A percentile compares a stretch with the other conserved stretches of the same genome.
Conservation (phyloP, 495 filamentous ascomycete species). For the Oleoguttula mirabilis region DNA sequence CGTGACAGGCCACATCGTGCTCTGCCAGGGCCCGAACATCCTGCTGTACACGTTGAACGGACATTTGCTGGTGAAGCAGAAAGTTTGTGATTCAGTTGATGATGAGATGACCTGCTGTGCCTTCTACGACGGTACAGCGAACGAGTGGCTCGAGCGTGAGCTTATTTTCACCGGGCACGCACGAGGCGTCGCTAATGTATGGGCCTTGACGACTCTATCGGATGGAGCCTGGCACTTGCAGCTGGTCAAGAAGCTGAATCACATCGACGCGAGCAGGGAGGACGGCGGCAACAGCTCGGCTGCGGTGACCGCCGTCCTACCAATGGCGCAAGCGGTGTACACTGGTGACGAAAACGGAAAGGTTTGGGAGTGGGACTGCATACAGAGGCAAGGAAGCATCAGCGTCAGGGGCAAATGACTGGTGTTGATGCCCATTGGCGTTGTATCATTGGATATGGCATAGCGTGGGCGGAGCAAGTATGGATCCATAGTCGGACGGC, state of each 20-base stretch:
- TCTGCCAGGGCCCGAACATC: slow-evolving; percentile 63
- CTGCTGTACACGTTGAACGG: slow-evolving; percentile 85
- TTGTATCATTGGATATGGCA: too few relatives aligned
- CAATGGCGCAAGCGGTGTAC: slow-evolving; percentile 74
- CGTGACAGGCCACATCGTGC: slow-evolving; percentile 72
- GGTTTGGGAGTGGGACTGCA: slow-evolving; percentile 85
- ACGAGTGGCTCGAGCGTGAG: slow-evolving; percentile 83
- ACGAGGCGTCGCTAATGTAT: slow-evolving; percentile 66
- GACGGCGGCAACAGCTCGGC: slow-evolving; percentile 63
- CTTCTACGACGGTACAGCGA: slow-evolving; percentile 84
- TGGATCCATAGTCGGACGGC: too few relatives aligned
- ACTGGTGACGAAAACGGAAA: slow-evolving; percentile 83
- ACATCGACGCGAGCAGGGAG: slow-evolving; percentile 61
- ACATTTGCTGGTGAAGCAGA: slow-evolving; percentile 63
- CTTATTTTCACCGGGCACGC: slow-evolving; percentile 81
- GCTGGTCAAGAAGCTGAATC: slow-evolving; percentile 67
- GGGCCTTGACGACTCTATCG: slow-evolving; percentile 13
- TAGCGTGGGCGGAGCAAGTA: too few relatives aligned
- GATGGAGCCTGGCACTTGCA: slow-evolving; percentile 46
- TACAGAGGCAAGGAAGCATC: slow-evolving; percentile 35
- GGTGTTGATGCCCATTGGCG: too few relatives aligned
- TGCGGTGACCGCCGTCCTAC: slow-evolving; percentile 78
- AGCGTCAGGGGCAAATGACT: slow-evolving; percentile 10
- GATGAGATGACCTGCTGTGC: slow-evolving; percentile 71
- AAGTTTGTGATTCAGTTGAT: slow-evolving; percentile 49